Evolutionary conservation across 148 eudicot genomes (phyloP).

Genomic region (Rhododendron molle): DNA sequence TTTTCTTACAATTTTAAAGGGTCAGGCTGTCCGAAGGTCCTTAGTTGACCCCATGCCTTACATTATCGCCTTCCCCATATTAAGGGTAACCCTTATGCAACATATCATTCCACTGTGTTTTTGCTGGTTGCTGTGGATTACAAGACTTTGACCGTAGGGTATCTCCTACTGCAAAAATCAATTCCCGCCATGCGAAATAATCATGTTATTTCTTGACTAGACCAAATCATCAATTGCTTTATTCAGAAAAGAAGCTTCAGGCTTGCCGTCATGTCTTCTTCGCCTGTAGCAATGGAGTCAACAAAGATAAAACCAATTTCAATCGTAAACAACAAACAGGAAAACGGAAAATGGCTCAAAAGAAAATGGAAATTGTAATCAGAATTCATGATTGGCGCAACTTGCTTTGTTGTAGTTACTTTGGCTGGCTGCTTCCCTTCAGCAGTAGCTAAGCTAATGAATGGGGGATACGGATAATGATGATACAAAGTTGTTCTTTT

Average conservation of each 20-base stretch:
- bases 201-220: neutral
- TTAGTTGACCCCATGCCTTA: neutral
- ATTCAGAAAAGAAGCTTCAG: neutral
- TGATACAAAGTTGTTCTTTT: neutral
- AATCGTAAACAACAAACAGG: neutral
- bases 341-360: neutral
- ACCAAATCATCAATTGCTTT: neutral
- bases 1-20: neutral
- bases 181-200: neutral
- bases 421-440: neutral
- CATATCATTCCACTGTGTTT: neutral
- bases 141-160: neutral
- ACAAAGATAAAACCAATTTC: neutral
- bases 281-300: constrained; percentile 23
- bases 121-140: neutral
- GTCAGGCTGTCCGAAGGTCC: neutral
- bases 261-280: constrained; percentile 21
- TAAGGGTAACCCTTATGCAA: no score
- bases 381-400: neutral
- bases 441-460: neutral
- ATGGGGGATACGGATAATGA: neutral
- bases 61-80: neutral
- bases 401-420: neutral
- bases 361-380: neutral
- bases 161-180: neutral